phyloP scores from a whole-genome alignment of 345 rosid species.

The Aquilaria sinensis region DNA sequence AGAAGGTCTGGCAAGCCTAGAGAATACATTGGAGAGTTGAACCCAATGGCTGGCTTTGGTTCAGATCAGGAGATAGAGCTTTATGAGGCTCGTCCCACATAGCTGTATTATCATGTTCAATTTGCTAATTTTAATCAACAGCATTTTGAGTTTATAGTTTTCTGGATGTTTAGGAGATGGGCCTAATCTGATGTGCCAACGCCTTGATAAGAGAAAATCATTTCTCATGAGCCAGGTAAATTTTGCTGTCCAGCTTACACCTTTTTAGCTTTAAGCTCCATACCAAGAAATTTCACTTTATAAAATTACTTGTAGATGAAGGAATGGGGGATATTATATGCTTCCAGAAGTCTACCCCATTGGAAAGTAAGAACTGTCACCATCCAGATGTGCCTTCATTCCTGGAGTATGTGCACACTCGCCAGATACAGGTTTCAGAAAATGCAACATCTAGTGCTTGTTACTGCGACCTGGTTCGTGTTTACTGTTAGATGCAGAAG shows the following conservation, averaged over 20 bases:
- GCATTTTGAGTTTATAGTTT: no score
- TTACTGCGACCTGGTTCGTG: no score
- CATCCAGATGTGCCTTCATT: slow-evolving; percentile 83
- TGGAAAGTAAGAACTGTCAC: slow-evolving; percentile 40
- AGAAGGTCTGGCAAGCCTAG: slow-evolving; percentile 72
- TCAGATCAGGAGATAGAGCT: slow-evolving; percentile 85
- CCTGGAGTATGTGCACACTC: slow-evolving; percentile 91
- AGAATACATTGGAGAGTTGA: slow-evolving; percentile 64
- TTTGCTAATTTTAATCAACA: no score
- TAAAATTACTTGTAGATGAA: slow-evolving; percentile 49
- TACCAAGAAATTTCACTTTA: neutral
- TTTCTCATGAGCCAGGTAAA: slow-evolving; percentile 72
- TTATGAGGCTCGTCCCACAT: slow-evolving; percentile 55
- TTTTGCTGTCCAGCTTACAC: neutral
- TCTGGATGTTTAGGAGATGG: slow-evolving; percentile 61
- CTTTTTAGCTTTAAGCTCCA: slow-evolving; percentile 2
- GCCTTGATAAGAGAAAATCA: slow-evolving; percentile 61
- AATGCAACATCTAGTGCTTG: no score
- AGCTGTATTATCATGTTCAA: no score
- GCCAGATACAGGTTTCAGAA: slow-evolving; percentile 51
- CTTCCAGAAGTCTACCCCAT: slow-evolving; percentile 66
- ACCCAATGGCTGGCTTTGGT: slow-evolving; percentile 86
- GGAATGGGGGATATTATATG: slow-evolving; percentile 89
- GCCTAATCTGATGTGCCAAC: slow-evolving; percentile 91
- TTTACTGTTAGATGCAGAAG: no score